Base-by-base conservation (phyloP, 257 asterid genomes). In the Solanum ossicruentum region DNA sequence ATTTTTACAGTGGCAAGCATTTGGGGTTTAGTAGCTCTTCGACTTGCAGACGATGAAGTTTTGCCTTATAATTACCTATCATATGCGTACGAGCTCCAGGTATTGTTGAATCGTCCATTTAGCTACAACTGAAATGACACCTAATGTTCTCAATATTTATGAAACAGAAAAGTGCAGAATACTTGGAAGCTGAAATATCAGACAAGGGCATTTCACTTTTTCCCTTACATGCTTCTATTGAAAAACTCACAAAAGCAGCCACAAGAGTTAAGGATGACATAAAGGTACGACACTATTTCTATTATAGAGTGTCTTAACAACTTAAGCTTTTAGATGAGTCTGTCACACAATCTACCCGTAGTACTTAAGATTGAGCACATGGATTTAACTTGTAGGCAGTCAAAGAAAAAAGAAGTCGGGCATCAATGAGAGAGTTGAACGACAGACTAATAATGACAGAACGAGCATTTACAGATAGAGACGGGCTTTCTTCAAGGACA, bases 381-480 rank as follows among this genome's bases (percentile, higher is more conserved):
- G 63, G 67, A 58, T 63, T 26, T 78, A 23, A 71, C 56, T 3
- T 12, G 20, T 73, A 95, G 97, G 90, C 72, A 26, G 51, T 88
- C 61, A 85, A 89, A 90, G 90, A 85, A 82, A 88, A 83, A 45
- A 88, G 90, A 75, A 87, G 87, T 15, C 88, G 92, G 92, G 77
- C 78, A 75, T 82, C 88, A 13, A 89, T 88, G 28, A 75, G 97
- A 89, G 98, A 91, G 81, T 45, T 95, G 88, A 95, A 93, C 26
- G 97, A 94, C 88, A 86, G 95, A 79, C 91, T 93, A 36, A 93
- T 95, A 95, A 92, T 94, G 97, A 85, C 97, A 20, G 98, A 95
- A 85, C 93, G 99, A 79, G 97, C 96, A 54, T 95, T 95, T 85
- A 89, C 92, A 17, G 95, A 91, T 11, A 86, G 91, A 15, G 95